Evolutionary conservation across 2,329 filamentous ascomycete species (phyloP), one percentile per base, ranked within the genome.

Genomic region (Beauveria sp.): DNA sequence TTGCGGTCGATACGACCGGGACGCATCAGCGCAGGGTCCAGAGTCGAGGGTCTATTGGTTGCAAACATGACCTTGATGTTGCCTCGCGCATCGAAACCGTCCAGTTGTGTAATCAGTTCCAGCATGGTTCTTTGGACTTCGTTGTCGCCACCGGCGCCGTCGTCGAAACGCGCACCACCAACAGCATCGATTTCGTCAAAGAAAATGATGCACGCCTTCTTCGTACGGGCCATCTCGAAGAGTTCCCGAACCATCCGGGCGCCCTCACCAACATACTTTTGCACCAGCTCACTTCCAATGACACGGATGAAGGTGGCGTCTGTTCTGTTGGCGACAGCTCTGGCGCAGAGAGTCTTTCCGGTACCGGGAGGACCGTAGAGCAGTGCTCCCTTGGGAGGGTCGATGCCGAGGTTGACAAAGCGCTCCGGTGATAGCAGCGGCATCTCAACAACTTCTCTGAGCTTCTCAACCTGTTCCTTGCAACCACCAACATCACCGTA

Each of bases 41-140:
- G 83, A 4, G 93, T 97, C 4, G 92, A 96, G 3, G 93, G 93
- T 74, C 93, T 84, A 83, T 97, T 97, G 73, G 93, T 97, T 62
- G 93, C 93, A 71, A 97, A 97, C 93, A 97, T 97, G 76, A 97
- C 93, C 79, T 97, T 97, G 83, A 97, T 97, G 77, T 97, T 97
- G 74, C 93, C 93, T 75, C 93, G 84, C 54, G 92, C 90, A 72
- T 97, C 93, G 79, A 97, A 97, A 65, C 93, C 93, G 71, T 97
- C 93, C 52, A 97, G 82, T 76, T 97, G 93, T 40, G 93, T 97
- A 71, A 97, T 97, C 58, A 97, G 83, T 73, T 97, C 93, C 81
- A 97, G 78, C 93, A 97, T 97, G 66, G 93, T 97, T 79, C 93
- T 84, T 77, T 97, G 93, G 7, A 97, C 93, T 75, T 97, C 93